Percentiles rank a stretch among this genome's conserved stretches.
phyloP scores from a whole-genome alignment of 2,329 filamentous ascomycete species.

The Alternaria brassicicola region DNA sequence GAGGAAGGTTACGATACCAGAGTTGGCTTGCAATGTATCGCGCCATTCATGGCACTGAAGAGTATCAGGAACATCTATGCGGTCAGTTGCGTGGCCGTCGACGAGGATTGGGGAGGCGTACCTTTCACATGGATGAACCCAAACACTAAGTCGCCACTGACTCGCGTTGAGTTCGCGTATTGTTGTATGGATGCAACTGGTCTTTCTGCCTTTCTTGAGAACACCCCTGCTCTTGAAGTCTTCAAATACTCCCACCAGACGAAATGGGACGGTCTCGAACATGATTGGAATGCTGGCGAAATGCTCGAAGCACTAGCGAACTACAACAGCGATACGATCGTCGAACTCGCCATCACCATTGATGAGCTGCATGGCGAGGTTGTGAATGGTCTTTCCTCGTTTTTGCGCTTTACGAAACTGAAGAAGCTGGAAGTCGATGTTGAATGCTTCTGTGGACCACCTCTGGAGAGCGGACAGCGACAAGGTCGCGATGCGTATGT shows the following conservation, averaged over 20 bases:
- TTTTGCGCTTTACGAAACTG: constrained; percentile 33
- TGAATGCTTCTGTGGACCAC: constrained; percentile 41
- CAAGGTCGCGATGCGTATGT: constrained; percentile 24
- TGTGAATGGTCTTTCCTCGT: constrained; percentile 41
- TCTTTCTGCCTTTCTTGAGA: constrained; percentile 28
- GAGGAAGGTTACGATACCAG: constrained; percentile 38
- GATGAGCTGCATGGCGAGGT: constrained; percentile 41
- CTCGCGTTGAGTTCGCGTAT: constrained; percentile 38
- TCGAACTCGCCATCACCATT: constrained; percentile 41
- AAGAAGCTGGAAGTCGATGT: constrained; percentile 41
- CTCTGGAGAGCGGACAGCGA: constrained; percentile 42
- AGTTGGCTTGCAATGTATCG: constrained; percentile 35
- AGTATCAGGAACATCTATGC: constrained; percentile 39
- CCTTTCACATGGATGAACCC: constrained; percentile 37
- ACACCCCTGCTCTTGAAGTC: constrained; percentile 33
- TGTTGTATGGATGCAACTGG: constrained; percentile 43
- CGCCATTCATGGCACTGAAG: constrained; percentile 36
- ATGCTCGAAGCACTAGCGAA: constrained; percentile 35
- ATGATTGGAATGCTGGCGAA: constrained; percentile 45
- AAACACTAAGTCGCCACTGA: constrained; percentile 28
- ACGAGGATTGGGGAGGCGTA: constrained; percentile 40
- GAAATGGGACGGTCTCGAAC: constrained; percentile 40
- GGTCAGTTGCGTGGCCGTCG: constrained; percentile 39
- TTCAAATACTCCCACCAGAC: constrained; percentile 46
- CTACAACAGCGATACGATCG: constrained; percentile 31